These are phyloP conservation scores for Penicillium verhagenii DNA, from an alignment of 495 filamentous ascomycete genomes.

Conservation along the genomic window DNA sequence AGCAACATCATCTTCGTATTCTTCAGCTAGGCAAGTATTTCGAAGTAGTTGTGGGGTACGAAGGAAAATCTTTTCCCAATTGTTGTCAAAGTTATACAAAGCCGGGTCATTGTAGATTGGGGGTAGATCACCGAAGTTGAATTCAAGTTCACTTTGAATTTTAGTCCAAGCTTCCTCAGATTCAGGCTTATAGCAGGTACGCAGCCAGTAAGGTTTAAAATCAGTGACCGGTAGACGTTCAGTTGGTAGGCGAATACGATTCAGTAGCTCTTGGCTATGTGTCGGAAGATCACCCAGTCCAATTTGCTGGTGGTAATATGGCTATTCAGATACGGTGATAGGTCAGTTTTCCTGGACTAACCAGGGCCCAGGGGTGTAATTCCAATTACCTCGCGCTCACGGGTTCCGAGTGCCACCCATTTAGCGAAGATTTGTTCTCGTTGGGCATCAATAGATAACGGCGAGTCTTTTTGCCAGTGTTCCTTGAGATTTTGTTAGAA, in stretches of 20 bases:
- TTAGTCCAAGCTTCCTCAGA: not conserved
- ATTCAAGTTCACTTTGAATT: not conserved
- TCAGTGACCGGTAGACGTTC: too few species aligned
- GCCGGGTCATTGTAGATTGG: conserved; percentile 2
- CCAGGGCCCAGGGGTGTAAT: too few species aligned
- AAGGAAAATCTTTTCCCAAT: conserved; percentile 7
- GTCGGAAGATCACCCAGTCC: not conserved
- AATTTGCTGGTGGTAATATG: not conserved
- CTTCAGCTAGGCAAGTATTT: not conserved
- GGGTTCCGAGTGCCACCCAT: conserved; percentile 6
- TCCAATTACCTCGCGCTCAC: not conserved
- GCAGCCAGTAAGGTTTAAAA: not conserved
- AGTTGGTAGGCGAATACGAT: not conserved
- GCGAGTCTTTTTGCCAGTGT: too few species aligned
- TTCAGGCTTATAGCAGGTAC: conserved; percentile 8
- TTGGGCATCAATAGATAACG: too few species aligned
- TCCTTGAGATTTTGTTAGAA: too few species aligned
- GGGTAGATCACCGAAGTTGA: not conserved
- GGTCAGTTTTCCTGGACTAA: not conserved
- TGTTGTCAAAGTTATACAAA: conserved; percentile 4
- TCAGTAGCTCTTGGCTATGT: conserved; percentile 3
- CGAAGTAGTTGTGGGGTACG: not conserved
- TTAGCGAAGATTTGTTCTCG: too few species aligned
- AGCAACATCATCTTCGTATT: not conserved
- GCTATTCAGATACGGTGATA: not conserved